phyloP scores from a whole-genome alignment of 1,284 basidiomycete genomes.

The Cerioporus squamosus region DNA sequence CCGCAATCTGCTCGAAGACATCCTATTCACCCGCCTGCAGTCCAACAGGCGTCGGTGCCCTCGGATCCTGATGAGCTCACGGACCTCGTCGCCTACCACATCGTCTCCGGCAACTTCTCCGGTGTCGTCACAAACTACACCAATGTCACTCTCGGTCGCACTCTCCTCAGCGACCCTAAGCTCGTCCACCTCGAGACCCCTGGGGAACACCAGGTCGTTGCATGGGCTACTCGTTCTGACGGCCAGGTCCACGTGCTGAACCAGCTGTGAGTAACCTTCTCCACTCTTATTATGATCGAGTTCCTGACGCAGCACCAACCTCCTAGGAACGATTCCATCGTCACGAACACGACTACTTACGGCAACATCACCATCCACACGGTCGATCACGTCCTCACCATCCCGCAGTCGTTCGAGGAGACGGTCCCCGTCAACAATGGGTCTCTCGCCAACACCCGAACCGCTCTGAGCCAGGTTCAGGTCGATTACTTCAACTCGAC shows the following conservation, averaged over 20 bases:
- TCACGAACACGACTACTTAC: conserved; percentile 49
- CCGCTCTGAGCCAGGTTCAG: conserved; percentile 34
- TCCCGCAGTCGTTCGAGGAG: conserved; percentile 53
- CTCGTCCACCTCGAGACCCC: conserved; percentile 54
- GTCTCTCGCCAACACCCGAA: conserved; percentile 40
- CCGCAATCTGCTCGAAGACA: background rate
- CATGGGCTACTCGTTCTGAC: conserved; percentile 53
- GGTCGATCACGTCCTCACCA: conserved; percentile 55
- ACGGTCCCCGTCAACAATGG: conserved; percentile 47
- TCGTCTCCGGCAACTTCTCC: conserved; percentile 58
- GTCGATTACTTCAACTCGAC: conserved; percentile 28
- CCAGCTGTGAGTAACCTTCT: conserved; percentile 46
- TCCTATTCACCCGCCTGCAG: conserved; percentile 18
- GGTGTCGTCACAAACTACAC: conserved; percentile 46
- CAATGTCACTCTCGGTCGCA: conserved; percentile 66
- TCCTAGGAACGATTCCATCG: conserved; percentile 48
- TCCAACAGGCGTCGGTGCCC: conserved; percentile 41
- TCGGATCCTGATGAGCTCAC: conserved; percentile 43
- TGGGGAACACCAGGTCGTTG: conserved; percentile 61
- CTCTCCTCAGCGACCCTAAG: conserved; percentile 54
- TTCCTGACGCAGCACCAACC: background rate
- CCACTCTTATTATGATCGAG: background rate
- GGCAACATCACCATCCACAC: conserved; percentile 55
- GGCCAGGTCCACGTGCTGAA: conserved; percentile 57
- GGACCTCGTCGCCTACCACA: conserved; percentile 63